phyloP scores from a whole-genome alignment of 768 basidiomycete genomes.

The Dendrothele bispora region DNA sequence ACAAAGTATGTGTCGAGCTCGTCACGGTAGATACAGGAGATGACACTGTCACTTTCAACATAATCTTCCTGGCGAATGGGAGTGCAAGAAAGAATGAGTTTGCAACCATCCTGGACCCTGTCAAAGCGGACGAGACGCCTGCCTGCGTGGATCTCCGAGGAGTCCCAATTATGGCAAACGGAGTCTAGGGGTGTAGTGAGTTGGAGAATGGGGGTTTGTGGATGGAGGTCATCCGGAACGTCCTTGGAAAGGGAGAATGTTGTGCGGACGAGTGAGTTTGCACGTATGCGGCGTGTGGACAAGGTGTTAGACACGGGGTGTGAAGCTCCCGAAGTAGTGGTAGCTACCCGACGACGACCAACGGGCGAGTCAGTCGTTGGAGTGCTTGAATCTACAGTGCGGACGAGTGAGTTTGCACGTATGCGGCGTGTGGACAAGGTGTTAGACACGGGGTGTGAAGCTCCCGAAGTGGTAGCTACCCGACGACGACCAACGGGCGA shows the following conservation, averaged over 20 bases:
- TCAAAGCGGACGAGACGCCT: conserved; percentile 88
- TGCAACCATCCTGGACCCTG: conserved; percentile 73
- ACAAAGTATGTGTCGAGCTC: conserved; percentile 78
- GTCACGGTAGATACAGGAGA: conserved; percentile 92
- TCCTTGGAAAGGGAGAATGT: conserved; percentile 29
- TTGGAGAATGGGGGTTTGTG: conserved; percentile 59
- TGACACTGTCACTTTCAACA: conserved; percentile 71
- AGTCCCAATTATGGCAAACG: conserved; percentile 59
- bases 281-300: conserved; percentile 41
- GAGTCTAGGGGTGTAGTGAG: conserved; percentile 55
- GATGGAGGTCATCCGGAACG: conserved; percentile 39
- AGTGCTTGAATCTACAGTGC: too few relatives aligned
- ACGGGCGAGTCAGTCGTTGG: conserved; percentile 17
- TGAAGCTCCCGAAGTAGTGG: conserved; percentile 38
- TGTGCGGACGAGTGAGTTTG: conserved; percentile 43
- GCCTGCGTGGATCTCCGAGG: conserved; percentile 63
- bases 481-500: too few relatives aligned
- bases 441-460: too few relatives aligned
- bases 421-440: too few relatives aligned
- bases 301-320: conserved; percentile 31
- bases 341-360: conserved; percentile 39
- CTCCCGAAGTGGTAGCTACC: too few relatives aligned
- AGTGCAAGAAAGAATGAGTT: conserved; percentile 77
- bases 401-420: too few relatives aligned
- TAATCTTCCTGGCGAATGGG: conserved; percentile 75